phyloP scores from a whole-genome alignment of 441 rosid genomes.

The Omphalea diandra region DNA sequence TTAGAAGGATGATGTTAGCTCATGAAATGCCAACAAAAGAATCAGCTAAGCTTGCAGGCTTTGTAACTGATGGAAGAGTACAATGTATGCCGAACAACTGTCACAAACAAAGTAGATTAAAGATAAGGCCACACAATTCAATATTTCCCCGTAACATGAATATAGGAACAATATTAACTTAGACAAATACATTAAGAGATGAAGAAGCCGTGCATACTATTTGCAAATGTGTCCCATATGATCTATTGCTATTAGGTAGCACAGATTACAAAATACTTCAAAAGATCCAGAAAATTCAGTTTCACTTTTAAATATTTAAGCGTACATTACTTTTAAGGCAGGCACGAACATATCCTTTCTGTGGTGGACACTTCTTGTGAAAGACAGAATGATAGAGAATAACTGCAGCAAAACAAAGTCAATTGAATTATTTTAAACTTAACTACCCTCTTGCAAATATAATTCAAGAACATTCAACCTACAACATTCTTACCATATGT shows the following conservation, averaged over 20 bases:
- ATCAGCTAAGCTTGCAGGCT: constrained; percentile 1
- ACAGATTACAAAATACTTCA: constrained; percentile 14
- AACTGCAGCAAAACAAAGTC: constrained; percentile 48
- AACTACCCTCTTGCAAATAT: constrained; percentile 17
- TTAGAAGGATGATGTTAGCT: background rate
- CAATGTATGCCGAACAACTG: background rate
- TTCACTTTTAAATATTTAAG: constrained; percentile 39
- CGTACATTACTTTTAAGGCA: constrained; percentile 99
- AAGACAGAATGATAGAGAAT: constrained; percentile 91
- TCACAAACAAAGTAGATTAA: background rate
- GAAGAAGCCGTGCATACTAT: background rate
- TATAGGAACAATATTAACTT: background rate
- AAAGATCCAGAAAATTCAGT: constrained; percentile 14
- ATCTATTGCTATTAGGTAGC: background rate
- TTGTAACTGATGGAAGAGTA: background rate
- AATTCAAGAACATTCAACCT: constrained; percentile 18
- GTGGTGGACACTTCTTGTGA: constrained; percentile 92
- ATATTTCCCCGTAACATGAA: background rate
- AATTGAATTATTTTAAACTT: constrained; percentile 24
- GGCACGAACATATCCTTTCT: constrained; percentile 82
- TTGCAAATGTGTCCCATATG: background rate
- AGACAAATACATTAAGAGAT: background rate
- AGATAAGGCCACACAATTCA: background rate
- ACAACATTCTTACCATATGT: constrained; percentile 67
- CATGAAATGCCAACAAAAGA: background rate